Percentiles rank a stretch among this genome's conserved stretches.
These are phyloP conservation scores for Carex kokanica DNA, from an alignment of 176 grass and related monocot genomes.

Conservation along the genomic window DNA sequence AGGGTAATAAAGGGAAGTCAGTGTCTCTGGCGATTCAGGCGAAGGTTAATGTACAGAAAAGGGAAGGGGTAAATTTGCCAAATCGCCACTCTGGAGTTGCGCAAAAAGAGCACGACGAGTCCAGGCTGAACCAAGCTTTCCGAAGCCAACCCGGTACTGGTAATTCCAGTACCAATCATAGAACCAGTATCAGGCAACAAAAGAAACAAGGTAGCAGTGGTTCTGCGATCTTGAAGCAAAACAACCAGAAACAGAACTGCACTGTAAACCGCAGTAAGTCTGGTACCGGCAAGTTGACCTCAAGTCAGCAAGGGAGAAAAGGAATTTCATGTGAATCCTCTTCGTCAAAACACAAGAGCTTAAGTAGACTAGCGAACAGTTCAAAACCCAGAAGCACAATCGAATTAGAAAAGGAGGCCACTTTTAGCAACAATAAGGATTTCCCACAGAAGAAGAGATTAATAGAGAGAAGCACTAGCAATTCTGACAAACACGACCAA, in stretches of 20 bases:
- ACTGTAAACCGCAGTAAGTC: slow-evolving; percentile 42
- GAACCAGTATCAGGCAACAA: slow-evolving; percentile 42
- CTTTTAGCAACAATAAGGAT: slow-evolving; percentile 55
- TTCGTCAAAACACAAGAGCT: slow-evolving; percentile 52
- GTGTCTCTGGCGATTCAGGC: slow-evolving; percentile 67
- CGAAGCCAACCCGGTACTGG: slow-evolving; percentile 30
- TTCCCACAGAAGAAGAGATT: slow-evolving; percentile 82
- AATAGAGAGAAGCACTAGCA: slow-evolving; percentile 51
- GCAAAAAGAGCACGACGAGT: slow-evolving; percentile 56
- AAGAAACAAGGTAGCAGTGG: slow-evolving; percentile 40
- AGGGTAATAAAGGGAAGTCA: slow-evolving; percentile 66
- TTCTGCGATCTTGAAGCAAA: slow-evolving; percentile 59
- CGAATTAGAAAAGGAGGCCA: slow-evolving; percentile 42
- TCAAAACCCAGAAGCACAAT: slow-evolving; percentile 46
- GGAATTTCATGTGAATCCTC: slow-evolving; percentile 42
- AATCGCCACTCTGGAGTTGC: slow-evolving; percentile 33
- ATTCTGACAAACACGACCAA: slow-evolving; percentile 45
- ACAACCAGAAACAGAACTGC: slow-evolving; percentile 91
- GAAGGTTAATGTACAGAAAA: slow-evolving; percentile 83
- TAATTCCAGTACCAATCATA: slow-evolving; percentile 32
- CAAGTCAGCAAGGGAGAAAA: slow-evolving; percentile 62
- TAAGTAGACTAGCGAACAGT: slow-evolving; percentile 36
- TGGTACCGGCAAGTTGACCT: slow-evolving; percentile 37
- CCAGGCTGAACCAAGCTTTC: slow-evolving; percentile 47
- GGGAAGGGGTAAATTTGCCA: slow-evolving; percentile 50